Evolutionary conservation across 2,329 filamentous ascomycete species (phyloP).

Genomic region (Colletotrichum sp.): DNA sequence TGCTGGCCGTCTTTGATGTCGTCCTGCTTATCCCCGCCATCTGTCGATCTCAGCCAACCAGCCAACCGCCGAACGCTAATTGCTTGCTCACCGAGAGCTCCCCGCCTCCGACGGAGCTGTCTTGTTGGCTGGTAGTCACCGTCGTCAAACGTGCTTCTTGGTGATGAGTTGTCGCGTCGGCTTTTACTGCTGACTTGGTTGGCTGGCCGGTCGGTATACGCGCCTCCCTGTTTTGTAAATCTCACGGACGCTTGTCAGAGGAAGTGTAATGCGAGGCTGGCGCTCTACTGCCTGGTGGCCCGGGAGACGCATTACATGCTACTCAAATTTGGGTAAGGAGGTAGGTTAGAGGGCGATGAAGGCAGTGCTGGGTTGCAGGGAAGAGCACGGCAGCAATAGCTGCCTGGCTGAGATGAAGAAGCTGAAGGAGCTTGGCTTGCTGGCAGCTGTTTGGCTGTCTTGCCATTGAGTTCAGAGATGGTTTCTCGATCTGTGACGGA

Average conservation of each 20-base stretch:
- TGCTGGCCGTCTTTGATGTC: neutral
- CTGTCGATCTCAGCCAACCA: slow-evolving; percentile 8
- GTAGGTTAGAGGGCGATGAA: neutral
- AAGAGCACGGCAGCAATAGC: neutral
- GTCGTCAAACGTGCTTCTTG: neutral
- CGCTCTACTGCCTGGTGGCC: neutral
- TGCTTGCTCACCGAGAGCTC: slow-evolving; percentile 15
- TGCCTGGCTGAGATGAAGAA: neutral
- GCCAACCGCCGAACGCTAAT: neutral
- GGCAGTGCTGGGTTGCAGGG: neutral
- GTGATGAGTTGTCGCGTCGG: neutral
- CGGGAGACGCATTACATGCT: neutral
- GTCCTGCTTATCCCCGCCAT: slow-evolving; percentile 3
- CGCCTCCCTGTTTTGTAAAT: neutral
- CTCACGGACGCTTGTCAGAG: slow-evolving; percentile 5
- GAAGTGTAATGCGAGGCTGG: slow-evolving; percentile 8
- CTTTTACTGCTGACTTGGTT: neutral
- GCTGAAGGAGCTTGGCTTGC: neutral
- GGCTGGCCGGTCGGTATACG: neutral
- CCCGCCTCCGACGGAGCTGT: slow-evolving; percentile 5
- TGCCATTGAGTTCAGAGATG: neutral
- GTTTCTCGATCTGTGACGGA: neutral
- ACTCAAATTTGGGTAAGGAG: neutral
- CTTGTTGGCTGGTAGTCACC: neutral
- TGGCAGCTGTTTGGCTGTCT: neutral